phyloP scores from a whole-genome alignment of 306 rosid species.

The Senna tora region DNA sequence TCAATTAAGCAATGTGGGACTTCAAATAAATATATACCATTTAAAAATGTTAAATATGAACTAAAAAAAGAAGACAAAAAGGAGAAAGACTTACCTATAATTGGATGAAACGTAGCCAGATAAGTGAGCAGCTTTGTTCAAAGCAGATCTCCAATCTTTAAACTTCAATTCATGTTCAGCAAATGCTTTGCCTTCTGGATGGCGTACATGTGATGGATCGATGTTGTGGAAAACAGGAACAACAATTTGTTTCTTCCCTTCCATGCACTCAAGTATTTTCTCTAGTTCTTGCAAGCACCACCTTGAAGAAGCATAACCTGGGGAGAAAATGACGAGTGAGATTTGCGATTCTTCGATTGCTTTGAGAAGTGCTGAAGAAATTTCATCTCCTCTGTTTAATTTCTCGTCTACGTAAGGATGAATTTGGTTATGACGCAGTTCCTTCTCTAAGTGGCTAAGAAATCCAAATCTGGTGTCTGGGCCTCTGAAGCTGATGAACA shows the following conservation, averaged over 20 bases:
- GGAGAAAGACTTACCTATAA: no score
- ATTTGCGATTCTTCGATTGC: neutral
- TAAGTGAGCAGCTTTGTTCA: neutral
- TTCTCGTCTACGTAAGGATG: neutral
- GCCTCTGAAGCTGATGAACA: slow-evolving; percentile 9
- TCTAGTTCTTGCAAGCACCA: no score
- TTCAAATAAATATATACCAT: no score
- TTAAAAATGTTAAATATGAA: no score
- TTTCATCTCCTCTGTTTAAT: neutral
- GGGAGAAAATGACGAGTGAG: neutral
- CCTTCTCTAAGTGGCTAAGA: neutral
- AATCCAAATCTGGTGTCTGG: neutral
- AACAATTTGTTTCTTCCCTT: no score
- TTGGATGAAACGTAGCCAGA: no score
- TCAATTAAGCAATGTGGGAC: no score
- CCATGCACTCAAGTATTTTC: no score
- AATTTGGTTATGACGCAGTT: neutral
- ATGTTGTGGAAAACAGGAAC: no score
- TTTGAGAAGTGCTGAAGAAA: neutral
- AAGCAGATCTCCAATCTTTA: neutral
- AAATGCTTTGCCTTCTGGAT: neutral
- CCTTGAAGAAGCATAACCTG: neutral
- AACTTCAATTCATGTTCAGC: neutral
- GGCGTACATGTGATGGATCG: neutral
- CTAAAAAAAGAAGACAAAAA: no score